Base-by-base conservation (phyloP, 2,329 filamentous ascomycete species). In the Metarhizium guizhouense region DNA sequence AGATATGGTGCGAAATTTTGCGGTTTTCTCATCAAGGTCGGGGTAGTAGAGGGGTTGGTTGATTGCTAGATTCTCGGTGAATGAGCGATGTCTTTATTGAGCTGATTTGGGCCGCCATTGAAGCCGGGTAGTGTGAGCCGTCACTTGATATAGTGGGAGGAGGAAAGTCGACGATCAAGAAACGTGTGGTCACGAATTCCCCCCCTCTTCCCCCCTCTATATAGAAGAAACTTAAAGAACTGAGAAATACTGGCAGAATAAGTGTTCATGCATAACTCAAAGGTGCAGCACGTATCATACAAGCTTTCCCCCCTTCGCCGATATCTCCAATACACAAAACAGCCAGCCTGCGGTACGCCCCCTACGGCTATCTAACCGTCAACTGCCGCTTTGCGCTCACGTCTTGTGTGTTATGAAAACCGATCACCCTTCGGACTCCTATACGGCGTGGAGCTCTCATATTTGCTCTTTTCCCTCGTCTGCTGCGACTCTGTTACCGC, bases 371-470 rank as follows among this genome's bases (percentile, higher is more conserved):
- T 40, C 38, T 5, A 1, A 40, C 47, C 13, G 47, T 16, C 47
- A 32, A 49, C 2, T 42, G 5, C 18, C 29, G 14, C 51, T 52
- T 7, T 6, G 18, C 13, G n/a, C 14, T 10, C 42, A 52, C 11
- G 5, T 5, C 25, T n/a, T 4, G 10, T 11, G 18, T 40, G 29
- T 29, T 69, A 82, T 45, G 88, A 81, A 66, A 99, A 95, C 38
- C 94, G 81, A 74, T 97, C 92, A 3, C 94, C 94, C 70, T 90
- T 95, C 58, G 78, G 82, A 72, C 86, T 87, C 63, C 82, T 76
- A 72, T 86, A 97, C 55, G 91, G 87, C 62, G 82, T 78, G 54
- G 76, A 77, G 36, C 88, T 86, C 74, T 97, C 92, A 71, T 95
- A 97, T 74, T 95, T 96, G 70, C 90, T 88, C 78, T 90, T 95